Base-by-base conservation (phyloP, 192 early-diverging fungal species). In the Gaertneriomyces sp. region DNA sequence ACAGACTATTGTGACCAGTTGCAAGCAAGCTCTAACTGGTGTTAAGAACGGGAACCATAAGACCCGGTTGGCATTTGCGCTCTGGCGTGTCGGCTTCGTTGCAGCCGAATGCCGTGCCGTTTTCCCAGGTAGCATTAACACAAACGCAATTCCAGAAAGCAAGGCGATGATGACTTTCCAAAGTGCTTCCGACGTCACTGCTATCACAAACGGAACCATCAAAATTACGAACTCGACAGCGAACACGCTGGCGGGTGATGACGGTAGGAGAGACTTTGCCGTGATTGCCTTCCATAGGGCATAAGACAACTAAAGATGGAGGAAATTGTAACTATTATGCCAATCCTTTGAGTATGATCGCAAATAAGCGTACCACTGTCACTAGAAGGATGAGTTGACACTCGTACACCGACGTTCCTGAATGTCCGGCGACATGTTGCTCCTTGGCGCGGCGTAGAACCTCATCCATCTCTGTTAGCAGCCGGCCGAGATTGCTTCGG, bases 1-100 rank as follows among this genome's bases (percentile, higher is more conserved):
- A 11, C 89, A 84, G 40, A 91, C 47, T 11, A 72, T 57, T 8
- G 82, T 84, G 3, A 80, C 40, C 17, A 80, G 42, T 54, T 79
- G 79, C 40, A 84, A 67, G 16, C 16, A 57, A 5, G 73, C 53
- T 45, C 81, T 41, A 20, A 79, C 45, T 7, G 70, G 42, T 41
- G 56, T 53, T 20, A 71, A 33, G 38, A 70, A 58, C 7, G 61
- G 65, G 17, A 62, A 63, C 64, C 51, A 41, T 5, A 20, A 49
- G 17, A 17, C 39, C 50, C 17, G 43, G 38, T 7, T 20, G 61
- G 38, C 45, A n/a, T 33, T 25, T 4, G 39, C 52, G 61, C 54
- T 66, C 25, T 33, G 47, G 19, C 54, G 17, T 33, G 12, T 53
- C 63, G 40, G n/a, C 12, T 33, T 55, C 45, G 69, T 68, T 11